Conservation (phyloP, 2,329 filamentous ascomycete species). For the Cyphellophora attinorum region DNA sequence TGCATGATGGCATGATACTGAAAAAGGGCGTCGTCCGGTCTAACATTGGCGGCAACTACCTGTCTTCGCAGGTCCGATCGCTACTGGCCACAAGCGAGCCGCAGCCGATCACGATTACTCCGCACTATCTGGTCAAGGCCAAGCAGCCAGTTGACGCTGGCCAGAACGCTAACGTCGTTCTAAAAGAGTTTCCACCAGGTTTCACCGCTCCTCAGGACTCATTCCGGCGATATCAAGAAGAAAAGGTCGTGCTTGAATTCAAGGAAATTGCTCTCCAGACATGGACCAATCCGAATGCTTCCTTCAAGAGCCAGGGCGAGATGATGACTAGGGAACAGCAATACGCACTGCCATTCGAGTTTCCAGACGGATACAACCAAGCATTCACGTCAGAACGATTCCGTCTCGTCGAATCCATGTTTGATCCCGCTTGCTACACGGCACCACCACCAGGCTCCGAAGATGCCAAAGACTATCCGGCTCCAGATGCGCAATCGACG, state of each 20-base stretch:
- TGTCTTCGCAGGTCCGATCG: slow-evolving; percentile 77
- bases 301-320: slow-evolving; percentile 17
- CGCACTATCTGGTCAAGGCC: slow-evolving; percentile 77
- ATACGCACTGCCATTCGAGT: slow-evolving; percentile 74
- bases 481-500: slow-evolving; percentile 63
- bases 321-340: slow-evolving; percentile 65
- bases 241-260: slow-evolving; percentile 87
- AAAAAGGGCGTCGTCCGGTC: slow-evolving; percentile 84
- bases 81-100: slow-evolving; percentile 59
- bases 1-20: slow-evolving; percentile 89
- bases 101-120: slow-evolving; percentile 66
- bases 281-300: slow-evolving; percentile 49
- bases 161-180: slow-evolving; percentile 62
- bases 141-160: slow-evolving; percentile 86
- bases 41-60: slow-evolving; percentile 76
- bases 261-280: slow-evolving; percentile 95
- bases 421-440: slow-evolving; percentile 72
- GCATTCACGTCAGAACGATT: slow-evolving; percentile 86
- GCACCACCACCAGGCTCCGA: slow-evolving; percentile 31
- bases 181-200: slow-evolving; percentile 59
- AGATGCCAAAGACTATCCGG: slow-evolving; percentile 26
- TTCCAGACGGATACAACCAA: slow-evolving; percentile 94
- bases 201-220: slow-evolving; percentile 52
- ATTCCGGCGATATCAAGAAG: slow-evolving; percentile 78
- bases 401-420: slow-evolving; percentile 78